Evolutionary conservation across 208 protist species (phyloP).

Genomic region (Leptomonas seymouri): DNA sequence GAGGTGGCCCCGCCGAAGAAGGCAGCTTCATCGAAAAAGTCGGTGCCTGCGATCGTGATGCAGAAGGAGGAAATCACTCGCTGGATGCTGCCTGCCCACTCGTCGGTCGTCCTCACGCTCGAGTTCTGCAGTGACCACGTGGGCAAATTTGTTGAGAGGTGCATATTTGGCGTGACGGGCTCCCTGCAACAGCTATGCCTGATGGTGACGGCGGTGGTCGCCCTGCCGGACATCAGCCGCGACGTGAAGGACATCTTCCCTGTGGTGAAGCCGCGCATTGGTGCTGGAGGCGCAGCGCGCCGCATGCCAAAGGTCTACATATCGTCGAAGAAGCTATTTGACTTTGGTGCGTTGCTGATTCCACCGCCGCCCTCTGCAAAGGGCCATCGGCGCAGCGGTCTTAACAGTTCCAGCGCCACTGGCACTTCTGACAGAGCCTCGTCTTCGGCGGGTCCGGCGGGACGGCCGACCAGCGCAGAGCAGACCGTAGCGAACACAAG

Average conservation of each 20-base stretch:
- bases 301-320: constrained; percentile 70
- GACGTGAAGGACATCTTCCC: constrained; percentile 90
- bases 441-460: not conserved
- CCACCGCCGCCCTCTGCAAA: constrained; percentile 32
- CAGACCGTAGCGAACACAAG: not conserved
- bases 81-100: constrained; percentile 80
- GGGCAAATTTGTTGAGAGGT: constrained; percentile 35
- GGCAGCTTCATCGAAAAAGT: constrained; percentile 30
- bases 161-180: constrained; percentile 87
- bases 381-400: constrained; percentile 42
- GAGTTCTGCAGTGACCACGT: constrained; percentile 81
- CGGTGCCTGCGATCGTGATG: constrained; percentile 22
- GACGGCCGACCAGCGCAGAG: not conserved
- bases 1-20: constrained; percentile 62
- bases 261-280: constrained; percentile 37
- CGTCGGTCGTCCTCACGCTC: constrained; percentile 65
- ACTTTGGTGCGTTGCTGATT: constrained; percentile 96
- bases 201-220: constrained; percentile 44
- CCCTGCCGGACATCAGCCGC: constrained; percentile 86
- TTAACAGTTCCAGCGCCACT: constrained; percentile 7
- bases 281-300: constrained; percentile 13
- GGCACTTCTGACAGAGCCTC: constrained; percentile 4
- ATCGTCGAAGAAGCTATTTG: constrained; percentile 74
- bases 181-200: constrained; percentile 67
- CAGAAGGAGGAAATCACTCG: constrained; percentile 74